phyloP scores from a whole-genome alignment of 768 basidiomycete species.

The Naganishia friedmannii region DNA sequence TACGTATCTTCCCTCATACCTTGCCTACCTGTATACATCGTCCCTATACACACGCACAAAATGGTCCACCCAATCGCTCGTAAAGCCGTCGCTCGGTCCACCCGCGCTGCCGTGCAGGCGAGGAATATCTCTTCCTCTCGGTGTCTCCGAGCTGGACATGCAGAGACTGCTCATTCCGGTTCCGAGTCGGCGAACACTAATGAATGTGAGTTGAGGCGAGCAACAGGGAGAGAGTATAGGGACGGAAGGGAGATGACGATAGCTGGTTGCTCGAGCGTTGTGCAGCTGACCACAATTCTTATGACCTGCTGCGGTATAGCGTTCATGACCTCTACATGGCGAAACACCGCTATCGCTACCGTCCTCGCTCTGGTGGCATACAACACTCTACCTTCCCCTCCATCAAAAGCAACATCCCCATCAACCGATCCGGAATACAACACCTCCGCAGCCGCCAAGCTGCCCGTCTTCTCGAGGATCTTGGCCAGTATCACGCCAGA shows the following conservation, averaged over 20 bases:
- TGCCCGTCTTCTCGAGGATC: constrained; percentile 46
- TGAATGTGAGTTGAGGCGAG: constrained; percentile 11
- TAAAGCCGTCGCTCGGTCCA: not conserved
- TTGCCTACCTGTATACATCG: not conserved
- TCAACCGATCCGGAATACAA: constrained; percentile 37
- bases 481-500: constrained; percentile 47
- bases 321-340: constrained; percentile 51
- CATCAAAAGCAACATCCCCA: constrained; percentile 37
- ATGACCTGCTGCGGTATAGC: constrained; percentile 34
- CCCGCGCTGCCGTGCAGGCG: not conserved
- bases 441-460: constrained; percentile 28
- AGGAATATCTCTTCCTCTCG: constrained; percentile 10
- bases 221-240: not conserved
- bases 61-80: not conserved
- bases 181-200: constrained; percentile 7
- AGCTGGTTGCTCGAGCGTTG: not conserved
- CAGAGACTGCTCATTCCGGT: constrained; percentile 9
- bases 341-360: constrained; percentile 44
- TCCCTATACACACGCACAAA: not conserved
- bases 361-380: constrained; percentile 42
- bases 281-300: not conserved
- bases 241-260: not conserved
- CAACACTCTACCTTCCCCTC: constrained; percentile 48
- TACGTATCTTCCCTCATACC: not conserved
- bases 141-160: constrained; percentile 25